Evolutionary conservation across 768 basidiomycete genomes (phyloP).

Genomic region (Kwoniella heveanensis): DNA sequence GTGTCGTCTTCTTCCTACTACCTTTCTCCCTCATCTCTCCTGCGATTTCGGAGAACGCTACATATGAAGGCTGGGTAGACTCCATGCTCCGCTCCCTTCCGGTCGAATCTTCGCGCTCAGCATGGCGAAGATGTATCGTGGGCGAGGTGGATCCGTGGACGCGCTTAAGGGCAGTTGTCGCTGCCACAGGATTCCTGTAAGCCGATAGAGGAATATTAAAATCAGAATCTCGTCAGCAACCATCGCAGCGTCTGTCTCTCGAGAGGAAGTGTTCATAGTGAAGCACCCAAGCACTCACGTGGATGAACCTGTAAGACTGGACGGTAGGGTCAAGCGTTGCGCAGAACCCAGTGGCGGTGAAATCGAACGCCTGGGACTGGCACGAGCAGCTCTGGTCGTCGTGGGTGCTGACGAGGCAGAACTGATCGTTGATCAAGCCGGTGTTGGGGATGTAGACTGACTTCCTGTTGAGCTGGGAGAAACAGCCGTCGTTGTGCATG

Average conservation of each 20-base stretch:
- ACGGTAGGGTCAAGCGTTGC: conserved; percentile 12
- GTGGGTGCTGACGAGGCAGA: conserved; percentile 13
- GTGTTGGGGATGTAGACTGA: conserved; percentile 22
- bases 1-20: no score
- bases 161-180: conserved; percentile 17
- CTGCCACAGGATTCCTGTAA: conserved; percentile 16
- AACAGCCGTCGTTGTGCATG: conserved; percentile 24
- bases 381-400: conserved; percentile 9
- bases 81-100: no score
- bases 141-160: neutral
- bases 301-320: conserved; percentile 16
- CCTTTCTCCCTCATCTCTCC: neutral
- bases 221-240: neutral
- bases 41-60: neutral
- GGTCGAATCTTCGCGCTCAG: neutral
- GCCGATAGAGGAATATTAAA: neutral
- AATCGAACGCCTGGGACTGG: conserved; percentile 16
- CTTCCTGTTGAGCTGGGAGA: conserved; percentile 12
- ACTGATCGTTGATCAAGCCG: conserved; percentile 17
- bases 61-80: neutral
- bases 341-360: conserved; percentile 20
- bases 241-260: neutral
- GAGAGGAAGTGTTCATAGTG: neutral
- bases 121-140: neutral
- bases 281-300: no score